Conservation (phyloP, 2,329 filamentous ascomycete genomes). For the Penicillium olsonii region DNA sequence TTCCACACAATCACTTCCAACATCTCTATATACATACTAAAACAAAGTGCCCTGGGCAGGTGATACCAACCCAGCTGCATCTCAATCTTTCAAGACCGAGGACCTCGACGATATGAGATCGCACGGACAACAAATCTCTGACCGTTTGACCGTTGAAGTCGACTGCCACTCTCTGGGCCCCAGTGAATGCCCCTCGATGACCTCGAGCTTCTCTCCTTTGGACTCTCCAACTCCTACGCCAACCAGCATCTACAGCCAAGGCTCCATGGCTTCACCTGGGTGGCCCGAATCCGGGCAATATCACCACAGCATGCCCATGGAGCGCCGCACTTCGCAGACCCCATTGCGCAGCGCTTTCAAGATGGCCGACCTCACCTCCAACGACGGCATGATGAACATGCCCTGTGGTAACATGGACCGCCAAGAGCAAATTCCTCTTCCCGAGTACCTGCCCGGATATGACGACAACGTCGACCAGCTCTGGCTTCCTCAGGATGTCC, state of each 20-base stretch:
- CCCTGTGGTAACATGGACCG: slow-evolving; percentile 36
- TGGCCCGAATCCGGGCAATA: slow-evolving; percentile 37
- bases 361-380: slow-evolving; percentile 36
- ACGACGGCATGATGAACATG: slow-evolving; percentile 36
- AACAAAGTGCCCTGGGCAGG: slow-evolving; percentile 26
- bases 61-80: slow-evolving; percentile 29
- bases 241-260: slow-evolving; percentile 42
- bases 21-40: background rate
- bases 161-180: slow-evolving; percentile 42
- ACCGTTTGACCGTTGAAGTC: slow-evolving; percentile 41
- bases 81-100: slow-evolving; percentile 30
- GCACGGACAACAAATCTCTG: slow-evolving; percentile 37
- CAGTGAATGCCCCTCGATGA: slow-evolving; percentile 44
- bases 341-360: slow-evolving; percentile 39
- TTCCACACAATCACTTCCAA: background rate
- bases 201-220: slow-evolving; percentile 42
- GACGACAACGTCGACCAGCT: slow-evolving; percentile 42
- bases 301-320: slow-evolving; percentile 33
- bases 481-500: slow-evolving; percentile 38
- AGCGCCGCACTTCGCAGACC: slow-evolving; percentile 28
- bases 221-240: slow-evolving; percentile 43
- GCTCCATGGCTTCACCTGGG: slow-evolving; percentile 37
- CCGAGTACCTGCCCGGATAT: slow-evolving; percentile 40
- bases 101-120: slow-evolving; percentile 41
- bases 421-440: slow-evolving; percentile 36